Conservation (phyloP, 208 protist genomes). For the Eutreptiella sp. region DNA sequence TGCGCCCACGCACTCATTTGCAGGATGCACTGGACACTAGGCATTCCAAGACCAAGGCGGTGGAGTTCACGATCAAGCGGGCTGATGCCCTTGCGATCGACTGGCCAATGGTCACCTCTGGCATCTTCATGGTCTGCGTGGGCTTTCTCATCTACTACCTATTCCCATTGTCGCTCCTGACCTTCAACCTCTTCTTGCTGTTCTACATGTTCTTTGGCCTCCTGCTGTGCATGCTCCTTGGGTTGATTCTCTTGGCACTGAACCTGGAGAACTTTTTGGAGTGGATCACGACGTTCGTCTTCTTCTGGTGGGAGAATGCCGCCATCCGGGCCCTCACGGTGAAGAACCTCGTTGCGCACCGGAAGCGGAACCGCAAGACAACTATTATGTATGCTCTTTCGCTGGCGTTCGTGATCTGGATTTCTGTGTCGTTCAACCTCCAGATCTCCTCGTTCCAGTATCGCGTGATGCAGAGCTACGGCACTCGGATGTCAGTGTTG, state of each 20-base stretch:
- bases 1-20: too few relatives aligned
- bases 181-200: conserved; percentile 70
- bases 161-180: conserved; percentile 73
- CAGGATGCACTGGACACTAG: conserved; percentile 70
- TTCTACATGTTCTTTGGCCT: conserved; percentile 88
- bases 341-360: conserved; percentile 84
- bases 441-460: conserved; percentile 56
- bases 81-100: conserved; percentile 34
- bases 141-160: conserved; percentile 84
- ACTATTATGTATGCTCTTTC: conserved; percentile 86
- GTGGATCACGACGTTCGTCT: conserved; percentile 39
- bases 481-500: too few relatives aligned
- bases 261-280: conserved; percentile 80
- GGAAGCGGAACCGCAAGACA: conserved; percentile 83
- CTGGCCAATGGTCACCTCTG: conserved; percentile 49
- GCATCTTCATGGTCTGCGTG: conserved; percentile 48
- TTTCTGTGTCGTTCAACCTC: conserved; percentile 72
- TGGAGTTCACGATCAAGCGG: conserved; percentile 63
- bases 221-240: conserved; percentile 75
- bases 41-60: conserved; percentile 49
- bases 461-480: conserved; percentile 31
- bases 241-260: conserved; percentile 68
- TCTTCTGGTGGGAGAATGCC: conserved; percentile 78
- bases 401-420: conserved; percentile 85
- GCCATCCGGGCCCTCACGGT: conserved; percentile 57